Conservation (phyloP, 495 filamentous ascomycete genomes). For the Annulohypoxylon nitens region DNA sequence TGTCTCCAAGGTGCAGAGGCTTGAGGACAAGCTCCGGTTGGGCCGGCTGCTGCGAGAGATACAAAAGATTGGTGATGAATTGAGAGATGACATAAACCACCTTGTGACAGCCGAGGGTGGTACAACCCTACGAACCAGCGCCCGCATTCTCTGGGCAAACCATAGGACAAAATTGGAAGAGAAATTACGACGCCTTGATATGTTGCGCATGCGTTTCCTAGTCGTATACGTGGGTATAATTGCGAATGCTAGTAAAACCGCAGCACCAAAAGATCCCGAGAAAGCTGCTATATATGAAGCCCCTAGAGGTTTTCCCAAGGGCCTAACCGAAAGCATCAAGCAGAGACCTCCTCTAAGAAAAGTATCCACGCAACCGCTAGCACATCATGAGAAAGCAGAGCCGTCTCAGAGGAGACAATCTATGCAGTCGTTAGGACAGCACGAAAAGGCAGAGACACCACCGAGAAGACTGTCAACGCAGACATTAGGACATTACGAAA, state of each 20-base stretch:
- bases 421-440: slow-evolving; percentile 33
- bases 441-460: slow-evolving; percentile 14
- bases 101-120: slow-evolving; percentile 60
- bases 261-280: slow-evolving; percentile 53
- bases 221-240: slow-evolving; percentile 68
- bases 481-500: slow-evolving; percentile 45
- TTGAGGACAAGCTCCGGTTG: slow-evolving; percentile 68
- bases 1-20: slow-evolving; percentile 60
- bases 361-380: slow-evolving; percentile 60
- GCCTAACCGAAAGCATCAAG: slow-evolving; percentile 56
- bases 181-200: slow-evolving; percentile 69
- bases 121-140: slow-evolving; percentile 59
- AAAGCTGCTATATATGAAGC: slow-evolving; percentile 48
- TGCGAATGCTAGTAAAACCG: slow-evolving; percentile 53
- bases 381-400: slow-evolving; percentile 26
- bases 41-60: slow-evolving; percentile 65
- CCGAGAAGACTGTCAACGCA: slow-evolving; percentile 11
- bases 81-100: slow-evolving; percentile 62
- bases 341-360: slow-evolving; percentile 57
- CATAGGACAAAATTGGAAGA: slow-evolving; percentile 61
- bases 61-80: slow-evolving; percentile 67
- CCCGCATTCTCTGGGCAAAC: slow-evolving; percentile 63
- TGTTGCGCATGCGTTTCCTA: slow-evolving; percentile 69
- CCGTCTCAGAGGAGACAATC: slow-evolving; percentile 9
- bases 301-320: slow-evolving; percentile 49